phyloP scores from a whole-genome alignment of 169 alveolate genomes.

The Plasmodium reichenowi region DNA sequence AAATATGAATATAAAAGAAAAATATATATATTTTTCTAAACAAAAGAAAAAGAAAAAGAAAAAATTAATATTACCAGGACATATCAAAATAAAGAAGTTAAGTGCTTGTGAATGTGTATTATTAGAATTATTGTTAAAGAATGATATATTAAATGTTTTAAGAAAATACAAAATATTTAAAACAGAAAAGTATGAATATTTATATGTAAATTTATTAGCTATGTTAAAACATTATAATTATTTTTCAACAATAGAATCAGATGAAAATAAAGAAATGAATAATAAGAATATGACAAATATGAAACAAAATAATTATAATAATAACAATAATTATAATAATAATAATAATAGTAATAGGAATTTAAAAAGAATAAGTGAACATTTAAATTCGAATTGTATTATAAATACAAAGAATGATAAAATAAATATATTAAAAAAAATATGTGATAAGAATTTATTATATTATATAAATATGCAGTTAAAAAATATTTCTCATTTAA shows the following conservation, averaged over 20 bases:
- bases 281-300: background rate
- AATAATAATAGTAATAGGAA: background rate
- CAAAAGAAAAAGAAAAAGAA: slow-evolving; percentile 27
- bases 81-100: slow-evolving; percentile 51
- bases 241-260: slow-evolving; percentile 14
- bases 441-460: slow-evolving; percentile 55
- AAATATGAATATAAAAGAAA: slow-evolving; percentile 49
- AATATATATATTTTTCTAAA: slow-evolving; percentile 45
- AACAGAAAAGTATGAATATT: slow-evolving; percentile 64
- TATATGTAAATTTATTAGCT: slow-evolving; percentile 49
- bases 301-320: background rate
- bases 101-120: slow-evolving; percentile 70
- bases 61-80: slow-evolving; percentile 41
- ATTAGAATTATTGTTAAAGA: slow-evolving; percentile 42
- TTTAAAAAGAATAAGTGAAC: slow-evolving; percentile 5
- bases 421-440: slow-evolving; percentile 49
- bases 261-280: background rate
- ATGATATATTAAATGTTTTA: slow-evolving; percentile 47
- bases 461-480: slow-evolving; percentile 67
- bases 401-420: slow-evolving; percentile 53
- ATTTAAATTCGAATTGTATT: slow-evolving; percentile 7
- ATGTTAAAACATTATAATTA: slow-evolving; percentile 74
- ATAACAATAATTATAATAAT: background rate
- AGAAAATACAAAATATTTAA: slow-evolving; percentile 64
- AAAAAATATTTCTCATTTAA: slow-evolving; percentile 42